phyloP scores from a whole-genome alignment of 1,139 yeast species.

The Taiozyma sp. region DNA sequence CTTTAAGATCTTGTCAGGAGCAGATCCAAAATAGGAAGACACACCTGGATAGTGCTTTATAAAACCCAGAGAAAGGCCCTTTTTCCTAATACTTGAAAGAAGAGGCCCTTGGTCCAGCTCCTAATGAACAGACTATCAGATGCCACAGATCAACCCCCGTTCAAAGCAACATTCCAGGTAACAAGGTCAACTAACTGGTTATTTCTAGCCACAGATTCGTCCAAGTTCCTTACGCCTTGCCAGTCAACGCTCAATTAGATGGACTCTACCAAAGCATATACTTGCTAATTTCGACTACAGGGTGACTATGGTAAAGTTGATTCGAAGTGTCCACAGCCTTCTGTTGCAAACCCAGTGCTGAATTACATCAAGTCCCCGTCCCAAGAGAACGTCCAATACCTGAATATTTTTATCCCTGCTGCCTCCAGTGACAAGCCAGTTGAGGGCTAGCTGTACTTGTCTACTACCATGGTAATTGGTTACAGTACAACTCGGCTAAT shows the following conservation, averaged over 20 bases:
- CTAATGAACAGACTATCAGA: no score
- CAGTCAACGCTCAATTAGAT: slow-evolving; percentile 21
- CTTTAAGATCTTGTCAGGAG: no score
- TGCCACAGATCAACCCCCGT: no score
- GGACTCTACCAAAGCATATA: slow-evolving; percentile 26
- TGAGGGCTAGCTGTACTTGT: slow-evolving; percentile 31
- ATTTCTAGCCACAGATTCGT: slow-evolving; percentile 2
- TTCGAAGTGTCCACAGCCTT: slow-evolving; percentile 33
- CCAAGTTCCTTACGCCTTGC: slow-evolving; percentile 7
- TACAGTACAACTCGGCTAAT: slow-evolving; percentile 32
- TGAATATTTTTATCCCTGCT: slow-evolving; percentile 37
- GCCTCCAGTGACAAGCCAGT: slow-evolving; percentile 21
- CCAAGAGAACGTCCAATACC: slow-evolving; percentile 32
- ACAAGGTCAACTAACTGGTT: slow-evolving; percentile 1
- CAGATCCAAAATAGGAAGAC: no score
- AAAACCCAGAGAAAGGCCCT: no score
- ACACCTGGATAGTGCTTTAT: no score
- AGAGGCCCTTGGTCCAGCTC: no score
- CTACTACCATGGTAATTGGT: slow-evolving; percentile 38
- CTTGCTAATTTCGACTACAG: slow-evolving; percentile 28
- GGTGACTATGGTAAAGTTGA: slow-evolving; percentile 31
- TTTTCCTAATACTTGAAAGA: no score
- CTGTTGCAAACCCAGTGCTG: slow-evolving; percentile 26
- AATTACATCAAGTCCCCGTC: slow-evolving; percentile 13
- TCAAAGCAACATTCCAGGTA: background rate